Conservation (phyloP, 176 grass and related monocot species). For the Cenchrus americanus region DNA sequence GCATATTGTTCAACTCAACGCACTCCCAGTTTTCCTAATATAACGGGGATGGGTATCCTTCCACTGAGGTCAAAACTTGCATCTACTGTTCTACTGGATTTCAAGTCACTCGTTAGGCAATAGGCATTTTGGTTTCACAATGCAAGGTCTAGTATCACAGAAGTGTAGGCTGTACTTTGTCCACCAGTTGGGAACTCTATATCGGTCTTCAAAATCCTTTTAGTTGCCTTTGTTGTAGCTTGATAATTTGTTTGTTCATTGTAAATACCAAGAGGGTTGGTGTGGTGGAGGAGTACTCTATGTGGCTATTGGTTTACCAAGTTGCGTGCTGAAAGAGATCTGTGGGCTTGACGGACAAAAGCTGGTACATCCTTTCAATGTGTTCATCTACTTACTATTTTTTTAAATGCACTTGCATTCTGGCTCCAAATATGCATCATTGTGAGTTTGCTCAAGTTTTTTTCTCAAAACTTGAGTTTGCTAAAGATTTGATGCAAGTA, state of each 20-base stretch:
- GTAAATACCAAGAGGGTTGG: slow-evolving; percentile 21
- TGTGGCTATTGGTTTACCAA: not conserved
- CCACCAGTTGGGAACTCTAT: slow-evolving; percentile 8
- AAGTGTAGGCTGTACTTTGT: not conserved
- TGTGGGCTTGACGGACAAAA: not conserved
- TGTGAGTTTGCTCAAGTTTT: not conserved
- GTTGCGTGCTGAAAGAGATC: not conserved
- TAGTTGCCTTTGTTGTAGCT: not conserved
- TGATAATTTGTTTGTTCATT: slow-evolving; percentile 1
- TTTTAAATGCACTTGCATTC: not conserved
- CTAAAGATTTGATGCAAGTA: not conserved
- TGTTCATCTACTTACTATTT: not conserved
- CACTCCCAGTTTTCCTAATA: not conserved
- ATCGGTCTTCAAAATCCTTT: not conserved
- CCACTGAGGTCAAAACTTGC: slow-evolving; percentile 11
- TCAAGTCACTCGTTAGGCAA: not conserved
- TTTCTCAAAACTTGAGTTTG: not conserved
- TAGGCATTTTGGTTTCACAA: slow-evolving; percentile 8
- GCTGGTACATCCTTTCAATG: not conserved
- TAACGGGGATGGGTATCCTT: not conserved
- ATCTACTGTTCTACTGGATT: too few relatives aligned
- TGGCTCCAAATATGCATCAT: not conserved
- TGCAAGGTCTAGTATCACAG: slow-evolving; percentile 13
- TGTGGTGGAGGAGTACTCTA: not conserved
- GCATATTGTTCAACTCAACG: not conserved